These are phyloP conservation scores for Epichloe hybrida DNA, from an alignment of 2,329 filamentous ascomycete species.

Conservation along the genomic window DNA sequence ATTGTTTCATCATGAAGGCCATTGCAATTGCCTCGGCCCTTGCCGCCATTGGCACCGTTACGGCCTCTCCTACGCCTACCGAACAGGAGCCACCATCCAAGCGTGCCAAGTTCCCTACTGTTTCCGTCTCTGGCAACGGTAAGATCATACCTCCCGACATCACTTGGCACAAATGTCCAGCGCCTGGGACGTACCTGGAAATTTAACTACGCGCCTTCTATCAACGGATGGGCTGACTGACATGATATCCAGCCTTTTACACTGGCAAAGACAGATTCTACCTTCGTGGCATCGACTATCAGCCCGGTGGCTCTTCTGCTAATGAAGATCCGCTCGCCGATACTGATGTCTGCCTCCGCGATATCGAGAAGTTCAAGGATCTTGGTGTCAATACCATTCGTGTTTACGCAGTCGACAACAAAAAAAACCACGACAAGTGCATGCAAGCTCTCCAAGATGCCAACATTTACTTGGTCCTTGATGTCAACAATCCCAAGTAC, in stretches of 20 bases:
- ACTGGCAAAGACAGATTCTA: constrained; percentile 40
- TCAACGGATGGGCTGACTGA: not conserved
- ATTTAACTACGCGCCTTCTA: not conserved
- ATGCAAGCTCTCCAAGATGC: constrained; percentile 71
- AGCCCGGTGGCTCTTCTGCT: constrained; percentile 44
- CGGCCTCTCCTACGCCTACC: constrained; percentile 37
- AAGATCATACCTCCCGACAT: constrained; percentile 8
- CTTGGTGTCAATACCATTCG: constrained; percentile 84
- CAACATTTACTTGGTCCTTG: constrained; percentile 82
- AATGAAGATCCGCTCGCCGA: constrained; percentile 66
- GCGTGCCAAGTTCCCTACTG: constrained; percentile 33
- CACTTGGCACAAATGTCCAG: not conserved
- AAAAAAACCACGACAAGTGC: constrained; percentile 65
- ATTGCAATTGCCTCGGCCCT: constrained; percentile 33
- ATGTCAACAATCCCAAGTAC: constrained; percentile 83
- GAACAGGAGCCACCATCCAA: constrained; percentile 34
- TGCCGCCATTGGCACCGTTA: constrained; percentile 29
- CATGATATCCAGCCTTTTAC: constrained; percentile 36
- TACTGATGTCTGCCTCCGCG: constrained; percentile 54
- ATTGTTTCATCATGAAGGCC: constrained; percentile 33
- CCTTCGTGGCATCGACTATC: constrained; percentile 47
- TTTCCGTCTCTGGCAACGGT: constrained; percentile 46
- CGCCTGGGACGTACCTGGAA: too few species aligned
- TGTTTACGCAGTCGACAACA: constrained; percentile 88
- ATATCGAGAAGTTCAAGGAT: constrained; percentile 69